Percentiles rank a stretch among this genome's conserved stretches.
Evolutionary conservation across 345 rosid species (phyloP).

Genomic region (Cochlearia excelsa): DNA sequence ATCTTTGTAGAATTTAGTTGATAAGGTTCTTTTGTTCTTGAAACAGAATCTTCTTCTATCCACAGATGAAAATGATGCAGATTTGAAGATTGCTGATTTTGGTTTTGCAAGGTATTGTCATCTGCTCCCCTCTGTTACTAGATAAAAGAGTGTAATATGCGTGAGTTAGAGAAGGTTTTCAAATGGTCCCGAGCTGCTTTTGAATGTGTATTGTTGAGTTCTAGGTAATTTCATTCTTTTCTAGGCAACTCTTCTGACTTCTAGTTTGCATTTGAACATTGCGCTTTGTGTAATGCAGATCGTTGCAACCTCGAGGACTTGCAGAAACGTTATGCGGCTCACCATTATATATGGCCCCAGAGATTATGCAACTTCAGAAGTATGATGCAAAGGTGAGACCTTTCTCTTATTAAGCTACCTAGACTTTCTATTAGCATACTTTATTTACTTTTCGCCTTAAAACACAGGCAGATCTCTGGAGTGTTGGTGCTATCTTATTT

Average conservation of each 20-base stretch:
- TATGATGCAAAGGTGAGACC: conserved; percentile 91
- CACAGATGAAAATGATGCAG: conserved; percentile 54
- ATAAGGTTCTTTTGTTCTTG: conserved; percentile 41
- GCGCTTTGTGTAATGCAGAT: conserved; percentile 49
- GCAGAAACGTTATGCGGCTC: conserved; percentile 99
- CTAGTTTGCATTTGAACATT: conserved; percentile 20
- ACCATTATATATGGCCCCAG: conserved; percentile 99
- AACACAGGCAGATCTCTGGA: conserved; percentile 99
- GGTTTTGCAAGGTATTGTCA: conserved; percentile 89
- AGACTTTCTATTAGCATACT: conserved; percentile 23
- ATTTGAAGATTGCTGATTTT: conserved; percentile 95
- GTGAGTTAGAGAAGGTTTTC: no score
- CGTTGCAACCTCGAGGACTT: conserved; percentile 86
- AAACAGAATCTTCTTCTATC: conserved; percentile 93
- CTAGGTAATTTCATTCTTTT: conserved; percentile 18
- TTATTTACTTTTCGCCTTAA: conserved; percentile 43
- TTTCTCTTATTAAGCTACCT: conserved; percentile 10
- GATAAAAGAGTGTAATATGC: conserved; percentile 13
- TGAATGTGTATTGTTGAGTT: conserved; percentile 11
- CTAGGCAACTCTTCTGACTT: not conserved
- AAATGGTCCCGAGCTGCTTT: conserved; percentile 14
- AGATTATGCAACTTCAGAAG: conserved; percentile 98
- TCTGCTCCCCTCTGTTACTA: conserved; percentile 13
- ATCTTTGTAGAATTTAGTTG: conserved; percentile 11
- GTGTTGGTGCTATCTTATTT: conserved; percentile 94